Percentiles rank a stretch among this genome's conserved stretches.
Conservation (phyloP, 108 stramenopile species). For the Cylindrotheca closterium region DNA sequence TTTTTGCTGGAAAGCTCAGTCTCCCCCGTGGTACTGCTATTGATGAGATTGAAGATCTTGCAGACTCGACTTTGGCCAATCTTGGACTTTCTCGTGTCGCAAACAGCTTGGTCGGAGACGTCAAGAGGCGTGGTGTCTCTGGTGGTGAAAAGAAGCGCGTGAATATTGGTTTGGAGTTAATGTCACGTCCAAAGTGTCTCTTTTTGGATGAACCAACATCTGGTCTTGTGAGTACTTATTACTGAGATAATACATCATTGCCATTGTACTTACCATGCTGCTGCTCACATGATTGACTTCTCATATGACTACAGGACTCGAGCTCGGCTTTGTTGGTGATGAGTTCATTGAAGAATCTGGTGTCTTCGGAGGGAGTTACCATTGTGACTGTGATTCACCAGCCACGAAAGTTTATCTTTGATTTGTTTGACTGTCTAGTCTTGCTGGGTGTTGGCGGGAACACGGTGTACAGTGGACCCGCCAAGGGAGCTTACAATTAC, state of each 20-base stretch:
- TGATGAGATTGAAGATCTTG: conserved; percentile 50
- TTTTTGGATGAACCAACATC: conserved; percentile 29
- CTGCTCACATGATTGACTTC: neutral
- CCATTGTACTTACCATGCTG: too few species aligned
- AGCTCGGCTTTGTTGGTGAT: conserved; percentile 49
- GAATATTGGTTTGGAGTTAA: conserved; percentile 68
- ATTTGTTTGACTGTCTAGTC: conserved; percentile 75
- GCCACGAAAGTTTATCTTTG: conserved; percentile 71
- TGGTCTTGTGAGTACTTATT: conserved; percentile 14
- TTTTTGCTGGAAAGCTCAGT: conserved; percentile 44
- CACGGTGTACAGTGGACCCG: conserved; percentile 50
- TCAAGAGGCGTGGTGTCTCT: conserved; percentile 46
- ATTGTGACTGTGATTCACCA: conserved; percentile 73
- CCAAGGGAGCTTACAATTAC: conserved; percentile 19
- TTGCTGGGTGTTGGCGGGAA: conserved; percentile 62
- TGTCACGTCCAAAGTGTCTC: conserved; percentile 42
- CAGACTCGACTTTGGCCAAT: conserved; percentile 47
- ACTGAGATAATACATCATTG: neutral
- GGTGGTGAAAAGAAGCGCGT: conserved; percentile 68
- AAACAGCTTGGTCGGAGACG: conserved; percentile 70
- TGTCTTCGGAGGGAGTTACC: conserved; percentile 48
- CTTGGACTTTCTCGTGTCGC: conserved; percentile 61
- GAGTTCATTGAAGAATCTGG: conserved; percentile 37
- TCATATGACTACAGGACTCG: conserved; percentile 30
- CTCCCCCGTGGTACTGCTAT: conserved; percentile 36